Evolutionary conservation across 2,329 filamentous ascomycete genomes (phyloP).

Genomic region (Cercospora zeae-maydis): DNA sequence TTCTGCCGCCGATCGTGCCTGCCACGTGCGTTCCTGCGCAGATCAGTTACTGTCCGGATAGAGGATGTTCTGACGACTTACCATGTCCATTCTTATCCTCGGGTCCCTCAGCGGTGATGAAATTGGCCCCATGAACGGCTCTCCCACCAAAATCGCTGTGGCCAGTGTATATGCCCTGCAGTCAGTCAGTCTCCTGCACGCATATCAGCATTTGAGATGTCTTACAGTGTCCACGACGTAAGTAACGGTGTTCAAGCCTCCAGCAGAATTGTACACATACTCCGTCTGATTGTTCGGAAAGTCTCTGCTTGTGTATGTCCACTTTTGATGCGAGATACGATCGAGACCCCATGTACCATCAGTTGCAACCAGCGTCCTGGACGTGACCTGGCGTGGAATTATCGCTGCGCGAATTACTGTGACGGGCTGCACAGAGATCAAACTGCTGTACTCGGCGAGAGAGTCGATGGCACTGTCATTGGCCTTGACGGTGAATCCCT

Average conservation of each 20-base stretch:
- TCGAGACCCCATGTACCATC: slow-evolving; percentile 22
- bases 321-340: slow-evolving; percentile 12
- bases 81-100: slow-evolving; percentile 58
- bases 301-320: slow-evolving; percentile 2
- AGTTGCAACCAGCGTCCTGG: slow-evolving; percentile 3
- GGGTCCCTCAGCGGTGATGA: slow-evolving; percentile 35
- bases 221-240: slow-evolving; percentile 29
- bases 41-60: neutral
- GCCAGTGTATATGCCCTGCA: slow-evolving; percentile 24
- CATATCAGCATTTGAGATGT: neutral
- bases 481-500: slow-evolving; percentile 7
- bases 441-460: neutral
- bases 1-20: slow-evolving; percentile 67
- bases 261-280: slow-evolving; percentile 22
- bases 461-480: slow-evolving; percentile 1
- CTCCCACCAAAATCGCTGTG: slow-evolving; percentile 38
- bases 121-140: slow-evolving; percentile 28
- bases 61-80: slow-evolving; percentile 36
- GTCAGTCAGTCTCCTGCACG: neutral
- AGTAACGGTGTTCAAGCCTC: slow-evolving; percentile 14
- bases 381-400: neutral
- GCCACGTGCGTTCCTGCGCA: slow-evolving; percentile 49
- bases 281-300: slow-evolving; percentile 20
- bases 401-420: slow-evolving; percentile 1
- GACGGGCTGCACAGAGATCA: slow-evolving; percentile 1